Evolutionary conservation across 495 filamentous ascomycete species (phyloP), one percentile per base, ranked within the genome.

Genomic region (Daldinia childiae): DNA sequence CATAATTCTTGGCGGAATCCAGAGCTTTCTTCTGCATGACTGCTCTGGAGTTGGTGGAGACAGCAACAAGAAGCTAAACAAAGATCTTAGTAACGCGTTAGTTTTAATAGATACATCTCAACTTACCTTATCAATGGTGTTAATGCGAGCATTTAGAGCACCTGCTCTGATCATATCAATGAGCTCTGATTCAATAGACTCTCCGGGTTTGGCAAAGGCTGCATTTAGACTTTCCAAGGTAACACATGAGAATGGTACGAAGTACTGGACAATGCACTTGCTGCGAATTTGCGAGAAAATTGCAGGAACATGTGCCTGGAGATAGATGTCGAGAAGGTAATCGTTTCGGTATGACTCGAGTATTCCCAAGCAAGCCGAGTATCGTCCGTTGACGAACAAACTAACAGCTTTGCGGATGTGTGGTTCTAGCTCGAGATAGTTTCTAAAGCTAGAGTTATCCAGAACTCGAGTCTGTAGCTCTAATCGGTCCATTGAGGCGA

Each of bases 261-360:
- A 88, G 78, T 97, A 98, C 77, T 97, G 93, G 57, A 95, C 86
- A 67, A 99, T 98, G 62, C 93, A 91, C 79, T 98, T 98, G 73
- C 87, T 91, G 67, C 96, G 87, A 73, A 99, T 91, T 51, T 83
- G 79, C 21, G 84, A 81, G 80, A 92, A 93, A 27, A 99, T 81
- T 4, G 82, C 81, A n/a, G 82, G 71, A 19, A 97, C 82, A 58
- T 95, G 92, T 57, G 85, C 88, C 51, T 94, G 90, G 4, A 99
- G 87, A 77, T 98, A 90, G 36, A 98, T 82, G 74, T 99, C 96
- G 11, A 98, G 90, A 17, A 95, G 83, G 74, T 95, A 98, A 79
- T 99, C 96, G 8, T 88, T 79, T 56, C 87, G 88, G 79, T 95
- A 94, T 29, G 87, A 85, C 62, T 96, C 92, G 12, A 99, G 86